A percentile compares a stretch with the other conserved stretches of the same genome.
phyloP scores from a whole-genome alignment of 1,284 basidiomycete genomes.

The Puccinia novopanici region DNA sequence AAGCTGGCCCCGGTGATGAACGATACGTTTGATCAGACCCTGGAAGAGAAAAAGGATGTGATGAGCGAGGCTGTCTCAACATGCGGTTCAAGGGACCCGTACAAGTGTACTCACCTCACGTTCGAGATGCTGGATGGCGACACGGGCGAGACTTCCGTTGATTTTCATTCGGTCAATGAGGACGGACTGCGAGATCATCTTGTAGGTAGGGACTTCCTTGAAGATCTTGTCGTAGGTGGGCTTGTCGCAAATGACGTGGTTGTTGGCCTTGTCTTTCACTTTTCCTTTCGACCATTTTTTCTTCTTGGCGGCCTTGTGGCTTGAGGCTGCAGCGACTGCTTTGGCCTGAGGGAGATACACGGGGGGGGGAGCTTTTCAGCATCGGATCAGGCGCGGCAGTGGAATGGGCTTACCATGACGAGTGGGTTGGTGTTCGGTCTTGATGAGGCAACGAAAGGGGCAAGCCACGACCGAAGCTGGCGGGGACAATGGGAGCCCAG shows the following conservation, averaged over 20 bases:
- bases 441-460: not conserved
- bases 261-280: constrained; percentile 61
- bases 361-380: not conserved
- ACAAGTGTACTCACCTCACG: constrained; percentile 69
- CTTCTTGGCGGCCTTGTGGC: constrained; percentile 87
- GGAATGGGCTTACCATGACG: constrained; percentile 7
- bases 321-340: constrained; percentile 64
- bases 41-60: not conserved
- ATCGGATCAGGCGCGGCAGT: not conserved
- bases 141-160: constrained; percentile 90
- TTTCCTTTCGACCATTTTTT: constrained; percentile 99
- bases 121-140: constrained; percentile 90
- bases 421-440: not conserved
- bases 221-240: constrained; percentile 87
- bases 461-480: not conserved
- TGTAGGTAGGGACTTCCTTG: constrained; percentile 99
- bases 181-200: constrained; percentile 91
- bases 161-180: constrained; percentile 97
- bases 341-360: constrained; percentile 25
- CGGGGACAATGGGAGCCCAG: not conserved
- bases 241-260: constrained; percentile 76
- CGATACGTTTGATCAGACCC: constrained; percentile 84
- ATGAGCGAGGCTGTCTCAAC: not conserved
- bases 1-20: constrained; percentile 91
- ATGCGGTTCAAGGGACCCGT: not conserved